phyloP scores from a whole-genome alignment of 1,139 yeast species.

The Yamadazyma mexicana region DNA sequence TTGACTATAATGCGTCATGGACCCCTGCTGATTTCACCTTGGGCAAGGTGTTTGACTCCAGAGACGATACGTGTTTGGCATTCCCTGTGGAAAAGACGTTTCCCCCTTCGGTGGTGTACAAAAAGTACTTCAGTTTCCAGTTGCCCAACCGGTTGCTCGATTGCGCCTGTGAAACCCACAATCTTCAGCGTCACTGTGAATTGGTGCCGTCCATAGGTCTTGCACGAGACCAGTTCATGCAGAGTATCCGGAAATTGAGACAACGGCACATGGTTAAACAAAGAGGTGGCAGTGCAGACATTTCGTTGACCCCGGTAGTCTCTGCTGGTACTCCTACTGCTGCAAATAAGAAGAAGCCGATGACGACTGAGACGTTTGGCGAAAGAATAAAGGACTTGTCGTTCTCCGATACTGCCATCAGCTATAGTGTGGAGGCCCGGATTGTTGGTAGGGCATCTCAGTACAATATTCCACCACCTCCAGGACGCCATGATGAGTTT shows the following conservation, averaged over 20 bases:
- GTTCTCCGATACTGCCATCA: slow-evolving; percentile 39
- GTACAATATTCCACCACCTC: slow-evolving; percentile 16
- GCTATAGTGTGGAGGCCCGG: slow-evolving; percentile 42
- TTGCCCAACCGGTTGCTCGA: slow-evolving; percentile 44
- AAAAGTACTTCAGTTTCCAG: slow-evolving; percentile 41
- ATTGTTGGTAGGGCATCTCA: slow-evolving; percentile 44
- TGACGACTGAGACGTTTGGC: slow-evolving; percentile 14
- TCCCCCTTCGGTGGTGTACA: slow-evolving; percentile 40
- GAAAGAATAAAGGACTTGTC: slow-evolving; percentile 33
- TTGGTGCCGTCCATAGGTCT: slow-evolving; percentile 42
- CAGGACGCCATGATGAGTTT: slow-evolving; percentile 28
- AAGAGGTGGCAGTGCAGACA: slow-evolving; percentile 7
- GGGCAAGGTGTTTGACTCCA: slow-evolving; percentile 44
- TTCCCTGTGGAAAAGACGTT: slow-evolving; percentile 39
- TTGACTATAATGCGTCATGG: slow-evolving; percentile 49
- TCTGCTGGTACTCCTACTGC: not conserved
- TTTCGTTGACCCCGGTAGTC: not conserved
- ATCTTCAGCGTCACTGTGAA: slow-evolving; percentile 34
- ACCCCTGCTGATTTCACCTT: slow-evolving; percentile 45
- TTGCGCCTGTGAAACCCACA: slow-evolving; percentile 40
- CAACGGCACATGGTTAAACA: slow-evolving; percentile 7
- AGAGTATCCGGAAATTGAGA: slow-evolving; percentile 14
- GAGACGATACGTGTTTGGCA: slow-evolving; percentile 34
- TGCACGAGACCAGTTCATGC: slow-evolving; percentile 18
- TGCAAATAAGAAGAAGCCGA: not conserved